Evolutionary conservation across 2,329 filamentous ascomycete genomes (phyloP).

Genomic region (Talaromyces sp.): DNA sequence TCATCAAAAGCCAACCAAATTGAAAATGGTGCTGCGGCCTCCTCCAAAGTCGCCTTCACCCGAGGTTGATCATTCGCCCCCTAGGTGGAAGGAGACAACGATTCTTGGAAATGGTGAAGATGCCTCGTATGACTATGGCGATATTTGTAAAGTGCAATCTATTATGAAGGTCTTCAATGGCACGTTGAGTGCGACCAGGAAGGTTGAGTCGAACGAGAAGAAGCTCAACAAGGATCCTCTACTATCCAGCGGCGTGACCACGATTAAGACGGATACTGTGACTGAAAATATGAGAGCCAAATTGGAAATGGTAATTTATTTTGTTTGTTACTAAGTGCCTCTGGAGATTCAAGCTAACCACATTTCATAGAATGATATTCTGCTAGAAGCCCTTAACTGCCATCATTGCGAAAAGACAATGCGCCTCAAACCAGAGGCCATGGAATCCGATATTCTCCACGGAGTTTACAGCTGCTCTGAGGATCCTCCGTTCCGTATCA

Average conservation of each 20-base stretch:
- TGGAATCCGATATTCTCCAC: slow-evolving; percentile 18
- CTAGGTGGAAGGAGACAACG: not conserved
- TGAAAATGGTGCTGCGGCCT: slow-evolving; percentile 1
- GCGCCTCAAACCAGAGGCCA: slow-evolving; percentile 10
- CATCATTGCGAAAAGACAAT: slow-evolving; percentile 17
- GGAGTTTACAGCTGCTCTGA: slow-evolving; percentile 12
- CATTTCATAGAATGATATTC: slow-evolving; percentile 20
- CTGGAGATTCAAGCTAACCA: not conserved
- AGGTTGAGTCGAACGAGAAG: slow-evolving; percentile 3
- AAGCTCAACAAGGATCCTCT: not conserved
- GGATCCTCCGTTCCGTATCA: slow-evolving; percentile 18
- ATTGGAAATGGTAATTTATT: slow-evolving; percentile 18
- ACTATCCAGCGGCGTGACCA: not conserved
- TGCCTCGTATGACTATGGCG: slow-evolving; percentile 17
- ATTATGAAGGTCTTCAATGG: slow-evolving; percentile 18
- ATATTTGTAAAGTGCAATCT: slow-evolving; percentile 16
- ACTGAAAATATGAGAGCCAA: slow-evolving; percentile 9
- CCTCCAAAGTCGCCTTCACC: not conserved
- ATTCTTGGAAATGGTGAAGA: slow-evolving; percentile 17
- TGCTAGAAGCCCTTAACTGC: slow-evolving; percentile 21
- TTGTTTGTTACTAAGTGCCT: not conserved
- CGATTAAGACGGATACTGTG: not conserved
- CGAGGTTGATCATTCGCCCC: not conserved
- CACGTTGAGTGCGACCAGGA: slow-evolving; percentile 12
- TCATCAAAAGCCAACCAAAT: not conserved